phyloP scores from a whole-genome alignment of 768 basidiomycete species.

The Auricularia sp. region DNA sequence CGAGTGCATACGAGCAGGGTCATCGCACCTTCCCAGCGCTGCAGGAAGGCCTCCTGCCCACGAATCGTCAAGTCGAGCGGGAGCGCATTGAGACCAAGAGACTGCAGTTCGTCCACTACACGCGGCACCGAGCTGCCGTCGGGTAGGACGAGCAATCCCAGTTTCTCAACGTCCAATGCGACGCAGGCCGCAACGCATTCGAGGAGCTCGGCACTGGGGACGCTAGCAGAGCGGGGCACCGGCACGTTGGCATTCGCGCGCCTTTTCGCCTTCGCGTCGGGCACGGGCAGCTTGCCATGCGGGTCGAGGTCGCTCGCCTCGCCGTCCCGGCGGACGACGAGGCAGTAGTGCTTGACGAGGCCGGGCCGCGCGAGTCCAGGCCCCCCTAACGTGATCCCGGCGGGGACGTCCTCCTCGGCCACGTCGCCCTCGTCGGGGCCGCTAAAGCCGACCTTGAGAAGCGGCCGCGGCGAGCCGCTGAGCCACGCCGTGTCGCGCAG shows the following conservation, averaged over 20 bases:
- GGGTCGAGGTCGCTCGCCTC: slow-evolving; percentile 45
- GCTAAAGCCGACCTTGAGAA: slow-evolving; percentile 5
- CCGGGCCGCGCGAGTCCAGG: not conserved
- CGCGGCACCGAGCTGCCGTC: slow-evolving; percentile 51
- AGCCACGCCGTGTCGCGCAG: slow-evolving; percentile 11
- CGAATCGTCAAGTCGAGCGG: slow-evolving; percentile 43
- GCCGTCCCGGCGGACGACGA: slow-evolving; percentile 49
- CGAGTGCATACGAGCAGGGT: slow-evolving; percentile 57
- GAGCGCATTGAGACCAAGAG: slow-evolving; percentile 58
- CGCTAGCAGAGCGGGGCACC: not conserved
- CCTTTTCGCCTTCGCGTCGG: not conserved
- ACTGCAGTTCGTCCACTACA: slow-evolving; percentile 52
- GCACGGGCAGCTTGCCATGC: slow-evolving; percentile 22
- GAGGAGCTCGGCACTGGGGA: slow-evolving; percentile 26
- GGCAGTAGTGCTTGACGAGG: slow-evolving; percentile 40
- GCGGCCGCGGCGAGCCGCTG: slow-evolving; percentile 11
- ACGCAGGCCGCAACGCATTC: slow-evolving; percentile 64
- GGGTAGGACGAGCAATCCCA: slow-evolving; percentile 60
- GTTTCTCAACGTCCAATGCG: slow-evolving; percentile 60
- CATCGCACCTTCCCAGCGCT: slow-evolving; percentile 14
- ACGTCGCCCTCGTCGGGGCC: slow-evolving; percentile 9
- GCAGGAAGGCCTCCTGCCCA: slow-evolving; percentile 32
- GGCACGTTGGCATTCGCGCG: not conserved
- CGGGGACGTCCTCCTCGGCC: slow-evolving; percentile 1
- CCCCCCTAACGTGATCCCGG: not conserved